Percentiles rank a stretch among this genome's conserved stretches.
phyloP scores from a whole-genome alignment of 148 eudicot species.

The Drosera capensis region DNA sequence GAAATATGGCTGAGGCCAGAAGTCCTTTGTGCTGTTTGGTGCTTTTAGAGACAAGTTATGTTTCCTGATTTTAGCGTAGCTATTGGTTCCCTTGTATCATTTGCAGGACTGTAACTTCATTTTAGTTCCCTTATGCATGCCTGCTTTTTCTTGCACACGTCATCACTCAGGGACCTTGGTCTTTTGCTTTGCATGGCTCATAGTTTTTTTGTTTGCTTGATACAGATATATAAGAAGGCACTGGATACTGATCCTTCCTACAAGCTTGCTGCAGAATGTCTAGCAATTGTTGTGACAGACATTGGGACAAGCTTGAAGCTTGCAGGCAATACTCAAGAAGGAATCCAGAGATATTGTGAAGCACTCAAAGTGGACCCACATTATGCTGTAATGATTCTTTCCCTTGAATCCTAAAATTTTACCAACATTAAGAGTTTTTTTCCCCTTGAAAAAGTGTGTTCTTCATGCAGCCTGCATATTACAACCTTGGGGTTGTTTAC shows the following conservation, averaged over 20 bases:
- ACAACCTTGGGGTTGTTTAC: constrained; percentile 98
- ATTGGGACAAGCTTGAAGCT: constrained; percentile 94
- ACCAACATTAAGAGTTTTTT: background rate
- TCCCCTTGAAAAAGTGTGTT: constrained; percentile 4
- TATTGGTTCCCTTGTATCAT: no score
- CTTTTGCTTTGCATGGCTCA: no score
- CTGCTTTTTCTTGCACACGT: no score
- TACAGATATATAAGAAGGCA: constrained; percentile 93
- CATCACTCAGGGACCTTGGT: no score
- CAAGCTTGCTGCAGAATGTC: constrained; percentile 95
- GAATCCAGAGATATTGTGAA: constrained; percentile 88
- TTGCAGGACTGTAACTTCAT: no score
- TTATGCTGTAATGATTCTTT: constrained; percentile 60
- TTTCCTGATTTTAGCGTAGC: no score
- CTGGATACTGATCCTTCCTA: constrained; percentile 66
- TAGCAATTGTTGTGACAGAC: constrained; percentile 87
- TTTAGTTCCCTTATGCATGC: no score
- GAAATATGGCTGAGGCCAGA: no score
- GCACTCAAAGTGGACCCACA: constrained; percentile 87
- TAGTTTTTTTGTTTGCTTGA: no score
- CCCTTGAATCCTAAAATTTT: constrained; percentile 4
- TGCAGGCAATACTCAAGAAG: constrained; percentile 95
- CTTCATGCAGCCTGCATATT: constrained; percentile 87
- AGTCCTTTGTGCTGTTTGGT: no score
- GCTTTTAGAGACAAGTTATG: no score